Evolutionary conservation across 1,284 basidiomycete species (phyloP).

Genomic region (Paramarasmius palmivorus): DNA sequence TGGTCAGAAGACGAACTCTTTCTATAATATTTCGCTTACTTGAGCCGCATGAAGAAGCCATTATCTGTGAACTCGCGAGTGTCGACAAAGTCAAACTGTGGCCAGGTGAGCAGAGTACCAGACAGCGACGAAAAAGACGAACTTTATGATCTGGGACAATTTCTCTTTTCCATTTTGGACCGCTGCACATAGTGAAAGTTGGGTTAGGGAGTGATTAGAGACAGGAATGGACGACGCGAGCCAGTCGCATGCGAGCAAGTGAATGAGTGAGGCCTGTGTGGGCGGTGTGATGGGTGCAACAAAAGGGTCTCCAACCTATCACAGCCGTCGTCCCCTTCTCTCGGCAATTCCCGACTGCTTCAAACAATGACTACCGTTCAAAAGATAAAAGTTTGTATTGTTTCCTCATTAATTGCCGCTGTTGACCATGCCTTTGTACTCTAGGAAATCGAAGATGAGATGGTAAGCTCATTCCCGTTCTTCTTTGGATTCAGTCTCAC

Average conservation of each 20-base stretch:
- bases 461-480: conserved; percentile 59
- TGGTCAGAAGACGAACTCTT: conserved; percentile 4
- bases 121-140: conserved; percentile 18
- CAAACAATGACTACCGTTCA: conserved; percentile 81
- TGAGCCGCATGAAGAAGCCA: conserved; percentile 82
- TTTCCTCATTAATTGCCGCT: conserved; percentile 19
- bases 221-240: conserved; percentile 48
- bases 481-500: conserved; percentile 7
- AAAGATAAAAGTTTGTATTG: conserved; percentile 76
- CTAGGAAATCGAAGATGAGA: conserved; percentile 95
- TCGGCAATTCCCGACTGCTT: conserved; percentile 36
- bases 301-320: neutral
- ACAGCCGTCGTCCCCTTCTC: neutral
- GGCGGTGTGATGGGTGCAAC: conserved; percentile 19
- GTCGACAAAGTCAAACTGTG: conserved; percentile 96
- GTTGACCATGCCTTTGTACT: conserved; percentile 12
- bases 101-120: conserved; percentile 10
- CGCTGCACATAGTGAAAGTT: conserved; percentile 57
- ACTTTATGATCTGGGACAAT: conserved; percentile 98
- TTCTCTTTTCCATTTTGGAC: conserved; percentile 93
- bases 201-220: conserved; percentile 30
- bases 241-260: conserved; percentile 58
- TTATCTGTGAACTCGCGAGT: conserved; percentile 90
- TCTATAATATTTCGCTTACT: conserved; percentile 49
- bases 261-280: neutral